These are phyloP conservation scores for Gracilaria gracilis DNA, from an alignment of 23 red algal genomes.

Conservation along the genomic window DNA sequence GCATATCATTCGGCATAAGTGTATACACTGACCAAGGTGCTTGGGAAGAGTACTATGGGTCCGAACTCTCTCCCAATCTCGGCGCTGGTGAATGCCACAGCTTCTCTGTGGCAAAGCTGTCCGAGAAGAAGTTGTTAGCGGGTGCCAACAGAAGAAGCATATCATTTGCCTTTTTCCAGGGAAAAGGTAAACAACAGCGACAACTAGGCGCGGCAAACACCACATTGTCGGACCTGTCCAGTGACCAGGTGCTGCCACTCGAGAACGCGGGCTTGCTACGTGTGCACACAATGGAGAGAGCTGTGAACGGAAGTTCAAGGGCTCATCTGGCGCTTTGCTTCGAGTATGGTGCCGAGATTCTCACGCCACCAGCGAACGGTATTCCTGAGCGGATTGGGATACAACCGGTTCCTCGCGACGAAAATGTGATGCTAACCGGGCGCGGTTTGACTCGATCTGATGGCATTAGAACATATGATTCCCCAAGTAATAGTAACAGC, in stretches of 20 bases:
- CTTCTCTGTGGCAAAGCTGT: constrained; percentile 33
- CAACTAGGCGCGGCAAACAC: constrained; percentile 5
- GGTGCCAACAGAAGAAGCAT: constrained; percentile 20
- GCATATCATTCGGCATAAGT: constrained; percentile 18
- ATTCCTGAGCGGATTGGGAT: background rate
- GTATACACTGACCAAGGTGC: constrained; percentile 20
- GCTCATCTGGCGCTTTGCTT: constrained; percentile 23
- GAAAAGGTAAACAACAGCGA: background rate
- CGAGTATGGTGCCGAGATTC: background rate
- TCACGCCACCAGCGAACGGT: background rate
- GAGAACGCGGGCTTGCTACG: background rate
- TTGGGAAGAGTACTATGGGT: constrained; percentile 44
- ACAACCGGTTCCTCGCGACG: background rate
- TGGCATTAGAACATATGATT: background rate
- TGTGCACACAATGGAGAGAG: background rate
- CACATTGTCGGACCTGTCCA: constrained; percentile 3
- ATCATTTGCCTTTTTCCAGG: constrained; percentile 20
- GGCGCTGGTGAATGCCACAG: constrained; percentile 1
- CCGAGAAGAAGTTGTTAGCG: constrained; percentile 15
- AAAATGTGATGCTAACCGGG: background rate
- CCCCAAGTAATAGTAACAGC: background rate
- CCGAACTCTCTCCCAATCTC: constrained; percentile 20
- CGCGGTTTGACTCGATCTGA: background rate
- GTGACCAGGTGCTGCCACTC: background rate
- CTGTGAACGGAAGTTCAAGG: background rate